Base-by-base conservation (phyloP, 2,329 filamentous ascomycete genomes). In the Arthrobotrys conoides region DNA sequence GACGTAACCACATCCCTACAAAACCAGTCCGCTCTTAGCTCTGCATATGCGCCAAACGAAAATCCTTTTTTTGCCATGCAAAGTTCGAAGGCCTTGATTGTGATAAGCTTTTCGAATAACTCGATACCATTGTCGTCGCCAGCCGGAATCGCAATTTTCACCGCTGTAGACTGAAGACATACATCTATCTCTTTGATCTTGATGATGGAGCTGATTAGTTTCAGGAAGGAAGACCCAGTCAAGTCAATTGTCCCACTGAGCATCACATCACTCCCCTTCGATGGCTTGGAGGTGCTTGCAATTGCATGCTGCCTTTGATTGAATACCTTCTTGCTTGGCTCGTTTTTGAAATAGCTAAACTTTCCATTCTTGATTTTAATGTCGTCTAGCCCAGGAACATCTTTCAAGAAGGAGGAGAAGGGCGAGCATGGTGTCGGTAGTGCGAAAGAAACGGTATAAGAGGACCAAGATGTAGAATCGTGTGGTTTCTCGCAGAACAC, bases 11-110 rank as follows among this genome's bases (percentile, higher is more conserved):
- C 41, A 46, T 46, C 41, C 12, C 16, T 46, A 18, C 41, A 46
- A 46, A 46, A 46, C 41, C 41, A 46, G 16, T 46, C 41, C 41
- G 41, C 41, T 46, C 41, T 46, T 46, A 46, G 41, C n/a, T 46
- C 41, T 46, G 41, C 41, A 16, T 46, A 46, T 46, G 41, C 41
- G 41, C 41, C 41, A 12, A 46, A 46, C 10, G 41, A 46, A 18
- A 46, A 46, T 3, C 41, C 41, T 46, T 46, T 46, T 16, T 5
- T 46, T 46, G 5, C 41, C 41, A 46, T 46, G 12, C 41, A 46
- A 46, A 46, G 41, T 12, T 46, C 41, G n/a, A 46, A 46, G 10
- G 41, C 16, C 16, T 46, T 46, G n/a, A 46, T 46, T 4, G 41
- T 46, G n/a, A 46, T 46, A 16, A 46, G 41, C 16, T 46, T 46